Evolutionary conservation across 192 early-diverging fungal genomes (phyloP).

Genomic region (Pilaira anomala): DNA sequence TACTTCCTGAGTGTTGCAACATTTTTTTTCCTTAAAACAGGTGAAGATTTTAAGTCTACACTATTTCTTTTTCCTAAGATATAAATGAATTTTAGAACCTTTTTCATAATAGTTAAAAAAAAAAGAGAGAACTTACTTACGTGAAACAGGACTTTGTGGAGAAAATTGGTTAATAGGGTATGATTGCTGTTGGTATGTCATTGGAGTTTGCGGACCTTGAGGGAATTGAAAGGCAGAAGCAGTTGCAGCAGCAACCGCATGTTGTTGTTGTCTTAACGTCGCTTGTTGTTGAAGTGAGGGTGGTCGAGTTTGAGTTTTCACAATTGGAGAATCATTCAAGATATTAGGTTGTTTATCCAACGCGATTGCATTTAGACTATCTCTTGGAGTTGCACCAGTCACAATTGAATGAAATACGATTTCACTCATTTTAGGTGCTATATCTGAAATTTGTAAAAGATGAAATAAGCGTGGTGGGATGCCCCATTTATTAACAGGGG

Average conservation of each 20-base stretch:
- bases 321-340: slow-evolving; percentile 9
- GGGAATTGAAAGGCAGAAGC: neutral
- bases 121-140: neutral
- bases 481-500: slow-evolving; percentile 19
- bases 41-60: slow-evolving; percentile 11
- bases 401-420: slow-evolving; percentile 19
- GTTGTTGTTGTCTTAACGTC: neutral
- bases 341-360: neutral
- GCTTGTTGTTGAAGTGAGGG: slow-evolving; percentile 18
- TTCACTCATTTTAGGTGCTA: slow-evolving; percentile 10
- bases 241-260: slow-evolving; percentile 9
- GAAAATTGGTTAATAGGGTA: slow-evolving; percentile 13
- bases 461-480: slow-evolving; percentile 19
- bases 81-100: neutral
- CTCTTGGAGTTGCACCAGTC: slow-evolving; percentile 12
- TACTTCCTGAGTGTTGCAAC: neutral
- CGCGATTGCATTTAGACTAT: slow-evolving; percentile 17
- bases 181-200: slow-evolving; percentile 16
- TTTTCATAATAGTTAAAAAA: neutral
- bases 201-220: slow-evolving; percentile 8
- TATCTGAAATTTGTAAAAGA: slow-evolving; percentile 17
- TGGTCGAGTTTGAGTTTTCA: slow-evolving; percentile 14
- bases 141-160: slow-evolving; percentile 7
- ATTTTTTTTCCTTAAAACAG: neutral
- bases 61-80: slow-evolving; percentile 7